These are phyloP conservation scores for Linanthus parryae DNA, from an alignment of 148 eudicot genomes.

Conservation along the genomic window DNA sequence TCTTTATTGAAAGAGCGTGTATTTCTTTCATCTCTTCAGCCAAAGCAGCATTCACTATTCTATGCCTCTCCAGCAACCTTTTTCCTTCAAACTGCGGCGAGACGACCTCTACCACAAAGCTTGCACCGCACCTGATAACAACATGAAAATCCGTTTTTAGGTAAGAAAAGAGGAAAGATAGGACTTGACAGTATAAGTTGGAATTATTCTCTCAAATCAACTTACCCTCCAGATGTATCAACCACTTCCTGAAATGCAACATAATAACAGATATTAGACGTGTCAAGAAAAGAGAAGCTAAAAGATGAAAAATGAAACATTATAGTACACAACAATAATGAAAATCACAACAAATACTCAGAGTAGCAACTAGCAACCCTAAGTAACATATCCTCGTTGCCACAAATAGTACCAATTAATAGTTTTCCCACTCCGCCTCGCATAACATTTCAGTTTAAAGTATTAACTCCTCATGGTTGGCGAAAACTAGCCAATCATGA, in stretches of 20 bases:
- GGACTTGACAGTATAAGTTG: not conserved
- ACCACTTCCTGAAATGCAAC: constrained; percentile 59
- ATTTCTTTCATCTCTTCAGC: constrained; percentile 83
- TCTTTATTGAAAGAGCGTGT: constrained; percentile 86
- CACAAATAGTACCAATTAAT: too few species aligned
- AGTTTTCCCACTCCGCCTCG: too few species aligned
- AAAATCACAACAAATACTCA: too few species aligned
- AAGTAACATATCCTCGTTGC: too few species aligned
- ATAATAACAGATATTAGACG: not conserved
- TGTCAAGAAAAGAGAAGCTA: too few species aligned
- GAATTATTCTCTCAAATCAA: constrained; percentile 2
- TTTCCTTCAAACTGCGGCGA: constrained; percentile 82
- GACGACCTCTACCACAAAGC: constrained; percentile 65
- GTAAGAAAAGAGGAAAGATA: not conserved
- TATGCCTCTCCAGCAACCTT: constrained; percentile 87
- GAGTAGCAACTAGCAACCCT: too few species aligned
- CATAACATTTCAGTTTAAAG: too few species aligned
- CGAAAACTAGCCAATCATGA: too few species aligned
- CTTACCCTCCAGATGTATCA: constrained; percentile 97
- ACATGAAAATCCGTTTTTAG: constrained; percentile 1
- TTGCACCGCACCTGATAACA: constrained; percentile 77
- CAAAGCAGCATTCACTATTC: constrained; percentile 79
- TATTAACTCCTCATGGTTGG: too few species aligned
- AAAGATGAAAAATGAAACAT: too few species aligned
- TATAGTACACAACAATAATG: too few species aligned